Conservation (phyloP, 805 yeast genomes). For the Candida coleopterorum region DNA sequence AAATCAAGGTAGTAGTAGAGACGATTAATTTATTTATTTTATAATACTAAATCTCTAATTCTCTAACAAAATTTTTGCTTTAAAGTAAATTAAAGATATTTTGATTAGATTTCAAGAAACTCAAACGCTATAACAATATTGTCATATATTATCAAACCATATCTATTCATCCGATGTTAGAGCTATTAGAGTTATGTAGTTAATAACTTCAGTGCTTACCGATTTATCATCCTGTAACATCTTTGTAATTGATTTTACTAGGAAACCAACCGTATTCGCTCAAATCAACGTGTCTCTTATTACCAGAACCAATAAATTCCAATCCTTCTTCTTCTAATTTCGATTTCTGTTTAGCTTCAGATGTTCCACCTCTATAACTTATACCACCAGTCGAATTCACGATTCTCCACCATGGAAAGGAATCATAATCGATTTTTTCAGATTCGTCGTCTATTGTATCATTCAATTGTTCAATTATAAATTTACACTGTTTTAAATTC, state of each 20-base stretch:
- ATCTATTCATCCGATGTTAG: too few relatives aligned
- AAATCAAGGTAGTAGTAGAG: not conserved
- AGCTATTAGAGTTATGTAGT: too few relatives aligned
- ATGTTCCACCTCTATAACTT: constrained; percentile 38
- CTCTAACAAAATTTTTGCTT: too few relatives aligned
- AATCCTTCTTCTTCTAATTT: constrained; percentile 47
- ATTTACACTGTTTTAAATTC: constrained; percentile 48
- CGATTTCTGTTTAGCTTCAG: constrained; percentile 44
- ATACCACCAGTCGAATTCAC: constrained; percentile 63
- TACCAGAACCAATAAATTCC: constrained; percentile 22
- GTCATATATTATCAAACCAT: too few relatives aligned
- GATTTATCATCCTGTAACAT: constrained; percentile 1
- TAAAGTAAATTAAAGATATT: too few relatives aligned
- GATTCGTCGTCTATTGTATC: constrained; percentile 14
- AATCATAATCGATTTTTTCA: constrained; percentile 14
- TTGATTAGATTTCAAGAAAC: not conserved
- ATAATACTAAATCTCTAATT: not conserved
- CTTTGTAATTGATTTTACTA: constrained; percentile 28
- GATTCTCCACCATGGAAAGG: constrained; percentile 82
- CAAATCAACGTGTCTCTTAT: constrained; percentile 33
- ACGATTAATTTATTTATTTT: not conserved
- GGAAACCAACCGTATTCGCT: constrained; percentile 69
- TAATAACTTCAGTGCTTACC: too few relatives aligned
- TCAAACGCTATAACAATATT: not conserved
- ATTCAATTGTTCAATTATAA: constrained; percentile 20